Evolutionary conservation across 1,284 basidiomycete species (phyloP).

Genomic region (Exobasidium rhododendri): DNA sequence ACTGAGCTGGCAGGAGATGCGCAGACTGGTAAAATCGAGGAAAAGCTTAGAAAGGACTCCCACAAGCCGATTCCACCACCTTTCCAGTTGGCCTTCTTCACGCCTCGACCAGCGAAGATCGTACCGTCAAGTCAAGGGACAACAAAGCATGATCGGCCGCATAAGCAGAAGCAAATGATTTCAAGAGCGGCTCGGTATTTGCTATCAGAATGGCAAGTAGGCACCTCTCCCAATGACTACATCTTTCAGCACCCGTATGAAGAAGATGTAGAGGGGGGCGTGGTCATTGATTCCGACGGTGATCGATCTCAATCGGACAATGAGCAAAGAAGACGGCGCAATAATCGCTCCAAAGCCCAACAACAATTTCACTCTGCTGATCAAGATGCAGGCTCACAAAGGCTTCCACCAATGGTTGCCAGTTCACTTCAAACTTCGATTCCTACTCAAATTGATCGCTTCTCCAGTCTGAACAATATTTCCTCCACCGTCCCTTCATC

Average conservation of each 20-base stretch:
- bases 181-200: neutral
- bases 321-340: neutral
- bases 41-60: too few species aligned
- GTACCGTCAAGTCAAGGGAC: neutral
- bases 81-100: neutral
- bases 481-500: too few species aligned
- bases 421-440: too few species aligned
- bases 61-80: neutral
- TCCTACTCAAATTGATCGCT: too few species aligned
- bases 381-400: too few species aligned
- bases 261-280: neutral
- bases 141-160: too few species aligned
- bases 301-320: neutral
- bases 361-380: too few species aligned
- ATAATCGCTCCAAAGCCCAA: too few species aligned
- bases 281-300: too few species aligned
- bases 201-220: constrained; percentile 4
- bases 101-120: neutral
- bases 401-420: too few species aligned
- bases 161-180: neutral
- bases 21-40: neutral
- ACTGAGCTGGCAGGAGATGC: neutral
- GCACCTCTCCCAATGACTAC: constrained; percentile 2
- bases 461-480: too few species aligned
- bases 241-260: neutral